phyloP scores from a whole-genome alignment of 371 early-diverging fungal genomes.

The Zopfochytrium polystomum region DNA sequence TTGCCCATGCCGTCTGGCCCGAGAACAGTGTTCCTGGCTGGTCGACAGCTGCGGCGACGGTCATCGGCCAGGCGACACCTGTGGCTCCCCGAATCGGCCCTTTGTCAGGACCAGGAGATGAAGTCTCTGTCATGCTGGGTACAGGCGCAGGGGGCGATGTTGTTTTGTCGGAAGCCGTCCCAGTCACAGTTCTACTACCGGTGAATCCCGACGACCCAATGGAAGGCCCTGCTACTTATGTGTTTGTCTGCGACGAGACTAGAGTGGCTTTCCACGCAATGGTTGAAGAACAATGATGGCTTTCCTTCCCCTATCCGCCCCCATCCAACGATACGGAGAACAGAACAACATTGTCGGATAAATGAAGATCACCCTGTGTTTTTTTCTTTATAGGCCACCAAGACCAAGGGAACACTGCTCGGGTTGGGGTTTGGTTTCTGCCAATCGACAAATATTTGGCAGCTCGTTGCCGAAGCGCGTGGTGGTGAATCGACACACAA shows the following conservation, averaged over 20 bases:
- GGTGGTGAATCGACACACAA: too few species aligned
- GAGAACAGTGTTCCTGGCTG: constrained; percentile 18
- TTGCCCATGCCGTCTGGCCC: constrained; percentile 33
- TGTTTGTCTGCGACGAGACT: constrained; percentile 37
- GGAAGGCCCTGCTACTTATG: constrained; percentile 27
- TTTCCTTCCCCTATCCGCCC: too few species aligned
- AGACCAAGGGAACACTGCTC: too few species aligned
- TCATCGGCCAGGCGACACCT: constrained; percentile 4
- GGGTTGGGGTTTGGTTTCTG: too few species aligned
- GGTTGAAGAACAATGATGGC: too few species aligned
- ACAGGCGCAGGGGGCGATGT: not conserved
- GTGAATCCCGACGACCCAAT: constrained; percentile 27
- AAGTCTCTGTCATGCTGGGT: not conserved
- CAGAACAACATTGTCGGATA: too few species aligned
- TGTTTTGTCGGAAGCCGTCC: constrained; percentile 15
- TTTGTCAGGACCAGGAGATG: not conserved
- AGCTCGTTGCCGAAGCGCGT: too few species aligned
- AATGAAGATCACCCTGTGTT: too few species aligned
- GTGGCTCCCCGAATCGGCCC: not conserved
- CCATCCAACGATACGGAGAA: too few species aligned
- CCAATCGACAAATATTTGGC: too few species aligned
- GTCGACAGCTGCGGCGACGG: constrained; percentile 1
- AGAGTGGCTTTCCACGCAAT: constrained; percentile 27
- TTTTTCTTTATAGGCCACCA: too few species aligned
- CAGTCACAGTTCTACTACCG: constrained; percentile 23